Evolutionary conservation across 805 yeast genomes (phyloP), one percentile per base, ranked within the genome.

Genomic region (Saccharomyces mikatae): DNA sequence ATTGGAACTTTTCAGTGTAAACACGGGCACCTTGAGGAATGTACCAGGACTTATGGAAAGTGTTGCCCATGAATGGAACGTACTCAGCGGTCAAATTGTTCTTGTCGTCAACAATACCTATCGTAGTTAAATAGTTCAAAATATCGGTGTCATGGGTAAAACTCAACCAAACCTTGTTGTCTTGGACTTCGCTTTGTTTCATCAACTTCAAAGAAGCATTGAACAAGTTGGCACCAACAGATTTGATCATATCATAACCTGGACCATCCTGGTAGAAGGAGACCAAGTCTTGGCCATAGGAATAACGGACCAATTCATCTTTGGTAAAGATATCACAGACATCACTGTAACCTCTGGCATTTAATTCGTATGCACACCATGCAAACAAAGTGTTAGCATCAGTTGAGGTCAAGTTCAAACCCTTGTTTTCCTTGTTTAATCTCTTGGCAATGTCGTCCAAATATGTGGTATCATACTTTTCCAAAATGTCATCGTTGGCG

Each of bases 61-160:
- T 69, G 55, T 76, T 70, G 51, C 75, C 74, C 31, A 56, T 56
- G 68, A 80, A 80, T 6, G 74, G 75, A 49, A 80, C 72, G 50
- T 70, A 66, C 58, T 76, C 76, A 24, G 71, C 62, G 6, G 80
- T 75, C 58, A 83, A 67, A 52, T 70, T 70, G 32, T 69, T 60
- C 22, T 65, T 71, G 9, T 66, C 61, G 27, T 63, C 70, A 36
- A 68, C 66, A 28, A 87, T 66, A 6, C 89, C 90, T 49, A 87
- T 69, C 1, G 92, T 87, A 29, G 87, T 73, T 61, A 84, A 71
- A 60, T 77, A 82, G 46, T 83, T 73, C 58, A 82, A 74, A 46
- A 87, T 69, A 58, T 84, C 86, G 41, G 85, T 79, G 66, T 89
- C 96, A 64, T 89, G 96, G 14, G 88, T 76, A 73, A 87, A 84